Base-by-base conservation (phyloP, 139 green algal genomes). In the Chlorella sp. region DNA sequence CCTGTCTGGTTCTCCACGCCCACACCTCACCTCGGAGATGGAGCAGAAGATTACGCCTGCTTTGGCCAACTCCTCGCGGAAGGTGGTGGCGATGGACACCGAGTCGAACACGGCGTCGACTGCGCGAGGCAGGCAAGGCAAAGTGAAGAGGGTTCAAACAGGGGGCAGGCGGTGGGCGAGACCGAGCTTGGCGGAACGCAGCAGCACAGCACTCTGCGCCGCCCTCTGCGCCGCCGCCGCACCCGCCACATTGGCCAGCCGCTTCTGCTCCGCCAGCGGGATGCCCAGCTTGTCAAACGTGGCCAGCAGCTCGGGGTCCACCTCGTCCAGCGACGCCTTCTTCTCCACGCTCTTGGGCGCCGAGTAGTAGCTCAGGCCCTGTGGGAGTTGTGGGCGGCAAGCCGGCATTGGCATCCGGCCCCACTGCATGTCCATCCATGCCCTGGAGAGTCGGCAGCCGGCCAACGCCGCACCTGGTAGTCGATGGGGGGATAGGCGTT, bases 261-360 rank as follows among this genome's bases (percentile, higher is more conserved):
- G 88, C 90, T 99, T 99, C 91, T 99, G 96, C 88, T 99, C 96
- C 15, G 87, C 89, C 42, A 99, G 81, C 14, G 96, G 94, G 74
- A 99, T 99, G 78, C 96, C 97, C 56, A 99, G 89, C 84, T 98
- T 98, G 75, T 97, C 95, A 78, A 98, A 99, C 0, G 96, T 98
- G 29, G 77, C 72, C 33, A 98, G 90, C 61, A 99, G 89, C 84
- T 98, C 95, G 2, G 96, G 96, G 85, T 99, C 96, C 3, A 99
- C 95, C 77, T 98, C 92, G 50, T 98, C 94, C 64, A 98, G 77
- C 40, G 71, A 88, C 35, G 77, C 12, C 77, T 97, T 95, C 86
- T 97, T 97, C 68, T 94, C 87, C 85, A 97, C 93, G 21, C 86
- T 59, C 84, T 97, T 98, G 25, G 96, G 96, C 62, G 96, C 94